Conservation (phyloP, 768 basidiomycete species). For the Leccinum uliginosum region DNA sequence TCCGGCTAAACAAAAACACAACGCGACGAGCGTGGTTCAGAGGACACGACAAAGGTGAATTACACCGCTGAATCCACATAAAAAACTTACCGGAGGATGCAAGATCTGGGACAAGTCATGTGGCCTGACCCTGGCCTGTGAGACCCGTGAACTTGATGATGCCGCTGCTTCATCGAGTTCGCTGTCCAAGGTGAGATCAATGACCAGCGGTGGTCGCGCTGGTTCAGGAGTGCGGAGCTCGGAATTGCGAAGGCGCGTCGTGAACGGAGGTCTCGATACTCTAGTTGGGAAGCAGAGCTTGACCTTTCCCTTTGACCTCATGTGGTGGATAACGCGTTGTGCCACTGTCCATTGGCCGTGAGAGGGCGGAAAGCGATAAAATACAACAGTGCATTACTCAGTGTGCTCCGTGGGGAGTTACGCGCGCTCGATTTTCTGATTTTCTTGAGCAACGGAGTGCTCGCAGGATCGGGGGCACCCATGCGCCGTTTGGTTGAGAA, state of each 20-base stretch:
- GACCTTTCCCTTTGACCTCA: slow-evolving; percentile 27
- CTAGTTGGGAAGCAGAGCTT: slow-evolving; percentile 16
- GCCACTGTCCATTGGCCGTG: slow-evolving; percentile 20
- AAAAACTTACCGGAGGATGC: slow-evolving; percentile 10
- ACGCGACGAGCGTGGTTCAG: not conserved
- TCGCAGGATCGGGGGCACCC: slow-evolving; percentile 1
- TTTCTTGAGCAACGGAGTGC: slow-evolving; percentile 18
- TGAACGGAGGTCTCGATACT: slow-evolving; percentile 14
- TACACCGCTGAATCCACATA: not conserved
- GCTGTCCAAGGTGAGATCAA: slow-evolving; percentile 21
- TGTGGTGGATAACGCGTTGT: slow-evolving; percentile 20
- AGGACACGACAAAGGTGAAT: not conserved
- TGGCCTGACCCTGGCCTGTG: not conserved
- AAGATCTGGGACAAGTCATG: not conserved
- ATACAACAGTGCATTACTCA: slow-evolving; percentile 16
- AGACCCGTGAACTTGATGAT: slow-evolving; percentile 1
- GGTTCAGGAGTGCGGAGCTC: slow-evolving; percentile 1
- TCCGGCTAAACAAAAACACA: slow-evolving; percentile 8
- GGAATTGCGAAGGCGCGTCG: slow-evolving; percentile 15
- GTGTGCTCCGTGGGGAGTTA: slow-evolving; percentile 12
- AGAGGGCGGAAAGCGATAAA: not conserved
- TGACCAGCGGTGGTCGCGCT: slow-evolving; percentile 4
- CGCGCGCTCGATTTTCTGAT: slow-evolving; percentile 13
- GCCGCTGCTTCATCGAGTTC: not conserved
- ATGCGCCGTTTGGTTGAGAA: slow-evolving; percentile 15